A percentile compares a stretch with the other conserved stretches of the same genome.
These are phyloP conservation scores for Geranium rotundifolium DNA, from an alignment of 345 rosid species.

Conservation along the genomic window DNA sequence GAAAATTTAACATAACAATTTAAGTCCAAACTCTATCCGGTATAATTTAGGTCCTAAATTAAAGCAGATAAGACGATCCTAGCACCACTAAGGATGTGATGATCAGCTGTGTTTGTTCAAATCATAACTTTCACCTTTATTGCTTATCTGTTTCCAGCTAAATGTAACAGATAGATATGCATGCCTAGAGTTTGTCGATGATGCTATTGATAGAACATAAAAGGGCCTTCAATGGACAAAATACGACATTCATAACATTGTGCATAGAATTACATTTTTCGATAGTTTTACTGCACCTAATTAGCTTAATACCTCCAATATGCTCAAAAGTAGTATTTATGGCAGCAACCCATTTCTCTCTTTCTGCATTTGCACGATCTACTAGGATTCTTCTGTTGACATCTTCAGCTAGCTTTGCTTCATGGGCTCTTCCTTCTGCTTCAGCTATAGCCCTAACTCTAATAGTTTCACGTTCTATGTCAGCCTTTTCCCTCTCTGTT, in stretches of 20 bases:
- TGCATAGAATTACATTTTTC: not conserved
- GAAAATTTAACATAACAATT: no score
- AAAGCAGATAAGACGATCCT: no score
- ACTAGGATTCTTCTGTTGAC: constrained; percentile 75
- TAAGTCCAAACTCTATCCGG: no score
- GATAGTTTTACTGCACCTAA: not conserved
- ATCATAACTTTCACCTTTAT: no score
- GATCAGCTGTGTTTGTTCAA: not conserved
- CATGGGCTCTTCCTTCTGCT: constrained; percentile 98
- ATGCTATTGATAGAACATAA: not conserved
- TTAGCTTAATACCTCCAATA: constrained; percentile 56
- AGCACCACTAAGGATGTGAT: not conserved
- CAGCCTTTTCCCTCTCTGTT: constrained; percentile 96
- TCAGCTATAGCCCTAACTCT: constrained; percentile 92
- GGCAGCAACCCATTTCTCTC: constrained; percentile 97
- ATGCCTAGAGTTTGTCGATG: not conserved
- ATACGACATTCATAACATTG: not conserved
- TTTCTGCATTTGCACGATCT: constrained; percentile 96
- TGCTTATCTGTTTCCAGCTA: not conserved
- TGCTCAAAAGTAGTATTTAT: constrained; percentile 91
- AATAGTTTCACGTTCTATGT: constrained; percentile 96
- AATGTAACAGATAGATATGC: not conserved
- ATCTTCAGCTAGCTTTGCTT: constrained; percentile 90
- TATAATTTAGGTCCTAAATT: no score
- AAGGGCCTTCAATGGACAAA: not conserved